These are phyloP conservation scores for Sporothrix globosa DNA, from an alignment of 2,329 filamentous ascomycete species.

Conservation along the genomic window DNA sequence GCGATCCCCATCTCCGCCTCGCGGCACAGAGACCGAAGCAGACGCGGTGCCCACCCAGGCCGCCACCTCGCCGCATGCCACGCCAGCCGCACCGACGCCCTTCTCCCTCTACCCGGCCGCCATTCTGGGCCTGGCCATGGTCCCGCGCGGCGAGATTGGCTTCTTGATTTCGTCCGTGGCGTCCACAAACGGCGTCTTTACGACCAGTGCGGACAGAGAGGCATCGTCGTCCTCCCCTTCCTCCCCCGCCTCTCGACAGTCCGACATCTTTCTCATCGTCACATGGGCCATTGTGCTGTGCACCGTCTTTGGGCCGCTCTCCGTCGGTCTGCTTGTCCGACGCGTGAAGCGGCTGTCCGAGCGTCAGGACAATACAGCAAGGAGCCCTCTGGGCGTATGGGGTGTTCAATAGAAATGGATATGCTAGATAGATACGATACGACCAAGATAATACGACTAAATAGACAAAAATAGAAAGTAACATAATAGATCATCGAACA, in stretches of 20 bases:
- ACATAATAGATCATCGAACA: neutral
- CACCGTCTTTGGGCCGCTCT: constrained; percentile 56
- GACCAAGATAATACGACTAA: neutral
- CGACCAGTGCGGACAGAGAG: neutral
- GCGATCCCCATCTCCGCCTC: neutral
- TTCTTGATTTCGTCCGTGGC: constrained; percentile 74
- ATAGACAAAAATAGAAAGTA: neutral
- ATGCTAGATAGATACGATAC: neutral
- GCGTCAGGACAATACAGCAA: neutral
- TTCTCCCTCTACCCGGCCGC: constrained; percentile 68
- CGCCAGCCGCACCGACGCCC: constrained; percentile 48
- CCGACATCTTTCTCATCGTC: constrained; percentile 56
- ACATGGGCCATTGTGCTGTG: constrained; percentile 61
- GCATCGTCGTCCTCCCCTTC: neutral
- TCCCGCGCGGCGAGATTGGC: constrained; percentile 77
- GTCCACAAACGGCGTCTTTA: constrained; percentile 55
- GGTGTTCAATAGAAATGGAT: constrained; percentile 16
- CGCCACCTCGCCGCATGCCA: neutral
- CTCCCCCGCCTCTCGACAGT: constrained; percentile 32
- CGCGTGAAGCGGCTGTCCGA: constrained; percentile 45
- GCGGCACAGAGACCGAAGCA: neutral
- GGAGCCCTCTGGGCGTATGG: constrained; percentile 33
- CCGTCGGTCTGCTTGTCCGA: constrained; percentile 52
- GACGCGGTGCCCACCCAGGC: neutral
- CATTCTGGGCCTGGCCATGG: constrained; percentile 70